Conservation (phyloP, 1,139 yeast genomes). For the Eremothecium gossypii region DNA sequence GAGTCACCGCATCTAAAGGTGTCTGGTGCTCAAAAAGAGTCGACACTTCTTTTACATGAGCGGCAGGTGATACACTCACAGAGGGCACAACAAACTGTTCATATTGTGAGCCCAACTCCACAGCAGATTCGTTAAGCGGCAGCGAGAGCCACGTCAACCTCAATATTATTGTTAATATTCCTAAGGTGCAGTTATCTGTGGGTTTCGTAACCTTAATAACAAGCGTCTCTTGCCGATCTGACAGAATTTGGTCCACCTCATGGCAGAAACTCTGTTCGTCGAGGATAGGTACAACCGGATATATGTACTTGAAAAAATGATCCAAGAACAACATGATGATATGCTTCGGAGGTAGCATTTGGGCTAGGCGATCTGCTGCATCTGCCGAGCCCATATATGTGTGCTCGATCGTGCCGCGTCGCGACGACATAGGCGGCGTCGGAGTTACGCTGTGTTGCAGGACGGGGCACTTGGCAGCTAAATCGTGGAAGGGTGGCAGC, state of each 20-base stretch:
- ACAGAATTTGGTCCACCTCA: slow-evolving; percentile 23
- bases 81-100: slow-evolving; percentile 16
- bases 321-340: slow-evolving; percentile 34
- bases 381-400: slow-evolving; percentile 10
- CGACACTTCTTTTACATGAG: slow-evolving; percentile 23
- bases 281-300: slow-evolving; percentile 43
- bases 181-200: slow-evolving; percentile 30
- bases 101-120: slow-evolving; percentile 21
- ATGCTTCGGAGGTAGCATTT: slow-evolving; percentile 34
- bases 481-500: slow-evolving; percentile 16
- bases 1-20: slow-evolving; percentile 20
- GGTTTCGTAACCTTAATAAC: slow-evolving; percentile 19
- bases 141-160: slow-evolving; percentile 43
- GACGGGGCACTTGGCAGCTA: slow-evolving; percentile 20
- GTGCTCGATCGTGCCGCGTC: slow-evolving; percentile 1
- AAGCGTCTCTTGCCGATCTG: slow-evolving; percentile 5
- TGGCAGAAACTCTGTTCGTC: slow-evolving; percentile 36
- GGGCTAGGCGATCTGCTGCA: slow-evolving; percentile 14
- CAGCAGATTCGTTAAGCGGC: slow-evolving; percentile 32
- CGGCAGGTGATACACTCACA: slow-evolving; percentile 13
- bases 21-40: slow-evolving; percentile 23
- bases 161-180: slow-evolving; percentile 39
- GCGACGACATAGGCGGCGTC: slow-evolving; percentile 7
- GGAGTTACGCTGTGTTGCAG: slow-evolving; percentile 14
- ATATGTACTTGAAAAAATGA: slow-evolving; percentile 37